Conservation (phyloP, 2,329 filamentous ascomycete species). For the Talaromyces sp. region DNA sequence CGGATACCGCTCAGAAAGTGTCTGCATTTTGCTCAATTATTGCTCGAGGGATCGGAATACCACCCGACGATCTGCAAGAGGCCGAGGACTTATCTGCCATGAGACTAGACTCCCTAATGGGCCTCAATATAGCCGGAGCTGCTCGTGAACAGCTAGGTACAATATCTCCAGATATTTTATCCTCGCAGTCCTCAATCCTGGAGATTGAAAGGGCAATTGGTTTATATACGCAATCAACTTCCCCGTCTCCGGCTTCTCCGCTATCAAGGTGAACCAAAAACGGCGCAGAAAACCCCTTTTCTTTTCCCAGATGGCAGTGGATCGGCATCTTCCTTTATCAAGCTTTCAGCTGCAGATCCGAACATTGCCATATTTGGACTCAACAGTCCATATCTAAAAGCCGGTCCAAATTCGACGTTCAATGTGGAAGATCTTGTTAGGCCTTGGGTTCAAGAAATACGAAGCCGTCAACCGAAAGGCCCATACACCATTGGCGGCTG, state of each 20-base stretch:
- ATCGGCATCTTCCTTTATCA: not conserved
- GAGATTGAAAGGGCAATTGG: no score
- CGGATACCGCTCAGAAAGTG: no score
- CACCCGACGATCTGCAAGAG: not conserved
- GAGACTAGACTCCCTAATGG: not conserved
- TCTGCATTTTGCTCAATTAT: not conserved
- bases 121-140: not conserved
- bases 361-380: not conserved
- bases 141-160: no score
- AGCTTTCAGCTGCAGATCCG: not conserved
- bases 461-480: not conserved
- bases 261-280: not conserved
- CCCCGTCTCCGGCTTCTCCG: no score
- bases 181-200: no score
- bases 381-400: slow-evolving; percentile 3
- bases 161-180: no score
- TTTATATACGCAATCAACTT: no score
- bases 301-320: not conserved
- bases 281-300: not conserved
- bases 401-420: not conserved
- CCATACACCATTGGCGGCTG: not conserved
- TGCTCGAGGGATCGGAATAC: not conserved
- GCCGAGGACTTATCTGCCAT: not conserved
- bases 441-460: not conserved
- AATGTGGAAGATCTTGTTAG: no score